These are phyloP conservation scores for Bipolaris zeicola DNA, from an alignment of 2,329 filamentous ascomycete species.

Conservation along the genomic window DNA sequence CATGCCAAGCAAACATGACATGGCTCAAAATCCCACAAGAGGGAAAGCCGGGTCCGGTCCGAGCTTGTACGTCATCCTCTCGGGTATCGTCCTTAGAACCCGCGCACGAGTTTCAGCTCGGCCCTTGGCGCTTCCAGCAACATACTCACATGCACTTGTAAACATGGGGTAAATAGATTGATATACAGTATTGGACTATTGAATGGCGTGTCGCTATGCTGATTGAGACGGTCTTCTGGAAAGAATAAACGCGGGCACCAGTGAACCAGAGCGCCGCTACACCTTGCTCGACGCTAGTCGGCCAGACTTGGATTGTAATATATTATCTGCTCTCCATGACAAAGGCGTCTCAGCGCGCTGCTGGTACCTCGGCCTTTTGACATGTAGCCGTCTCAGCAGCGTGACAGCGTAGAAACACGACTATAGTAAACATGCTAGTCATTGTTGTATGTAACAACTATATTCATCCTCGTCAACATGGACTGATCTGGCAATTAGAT, in stretches of 20 bases:
- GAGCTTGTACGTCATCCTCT: slow-evolving; percentile 4
- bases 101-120: background rate
- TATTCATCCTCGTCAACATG: too few relatives aligned
- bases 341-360: too few relatives aligned
- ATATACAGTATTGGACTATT: background rate
- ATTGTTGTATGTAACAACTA: too few relatives aligned
- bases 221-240: background rate
- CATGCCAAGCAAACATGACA: background rate
- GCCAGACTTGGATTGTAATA: too few relatives aligned
- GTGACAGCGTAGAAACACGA: too few relatives aligned
- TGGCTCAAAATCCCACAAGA: slow-evolving; percentile 1
- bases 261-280: background rate
- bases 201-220: background rate
- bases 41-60: slow-evolving; percentile 2
- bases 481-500: too few relatives aligned
- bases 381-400: too few relatives aligned
- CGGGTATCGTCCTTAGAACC: background rate
- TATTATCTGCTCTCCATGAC: too few relatives aligned
- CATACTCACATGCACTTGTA: background rate
- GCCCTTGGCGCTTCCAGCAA: background rate
- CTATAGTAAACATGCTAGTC: too few relatives aligned
- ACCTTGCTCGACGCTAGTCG: background rate
- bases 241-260: background rate
- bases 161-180: background rate
- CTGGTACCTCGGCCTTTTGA: too few relatives aligned